These are phyloP conservation scores for Flaveria brownii DNA, from an alignment of 129 eudicot genomes.

Conservation along the genomic window DNA sequence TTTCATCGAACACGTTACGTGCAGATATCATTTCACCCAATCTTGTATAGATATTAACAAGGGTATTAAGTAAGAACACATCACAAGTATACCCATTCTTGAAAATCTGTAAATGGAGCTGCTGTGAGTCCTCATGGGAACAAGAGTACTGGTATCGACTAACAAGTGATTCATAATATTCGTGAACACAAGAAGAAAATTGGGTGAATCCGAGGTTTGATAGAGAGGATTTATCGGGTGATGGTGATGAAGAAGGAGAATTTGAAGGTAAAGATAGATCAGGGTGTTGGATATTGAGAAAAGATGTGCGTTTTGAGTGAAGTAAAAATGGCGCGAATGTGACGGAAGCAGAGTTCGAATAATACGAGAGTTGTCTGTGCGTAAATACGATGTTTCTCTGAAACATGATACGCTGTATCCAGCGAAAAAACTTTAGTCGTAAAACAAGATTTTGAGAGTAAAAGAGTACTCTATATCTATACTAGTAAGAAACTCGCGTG, in stretches of 20 bases:
- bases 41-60: constrained; percentile 53
- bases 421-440: not conserved
- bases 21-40: constrained; percentile 61
- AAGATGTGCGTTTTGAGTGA: constrained; percentile 18
- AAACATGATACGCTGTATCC: constrained; percentile 30
- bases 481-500: too few species aligned
- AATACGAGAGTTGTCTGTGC: constrained; percentile 24
- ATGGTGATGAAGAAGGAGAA: constrained; percentile 25
- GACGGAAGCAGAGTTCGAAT: constrained; percentile 9
- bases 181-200: constrained; percentile 18
- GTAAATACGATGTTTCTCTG: constrained; percentile 29
- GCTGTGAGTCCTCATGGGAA: constrained; percentile 43
- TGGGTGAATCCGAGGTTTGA: not conserved
- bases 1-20: constrained; percentile 67
- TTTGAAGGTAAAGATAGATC: constrained; percentile 13
- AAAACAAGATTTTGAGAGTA: too few species aligned
- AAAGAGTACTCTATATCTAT: too few species aligned
- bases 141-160: constrained; percentile 39
- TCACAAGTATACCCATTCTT: constrained; percentile 62
- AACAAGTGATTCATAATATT: constrained; percentile 33
- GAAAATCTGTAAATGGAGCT: constrained; percentile 56
- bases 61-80: constrained; percentile 66
- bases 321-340: constrained; percentile 28
- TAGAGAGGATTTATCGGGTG: not conserved
- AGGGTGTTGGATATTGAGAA: constrained; percentile 23